Evolutionary conservation across 371 early-diverging fungal genomes (phyloP), one percentile per base, ranked within the genome.

Genomic region (Nematocida minor): DNA sequence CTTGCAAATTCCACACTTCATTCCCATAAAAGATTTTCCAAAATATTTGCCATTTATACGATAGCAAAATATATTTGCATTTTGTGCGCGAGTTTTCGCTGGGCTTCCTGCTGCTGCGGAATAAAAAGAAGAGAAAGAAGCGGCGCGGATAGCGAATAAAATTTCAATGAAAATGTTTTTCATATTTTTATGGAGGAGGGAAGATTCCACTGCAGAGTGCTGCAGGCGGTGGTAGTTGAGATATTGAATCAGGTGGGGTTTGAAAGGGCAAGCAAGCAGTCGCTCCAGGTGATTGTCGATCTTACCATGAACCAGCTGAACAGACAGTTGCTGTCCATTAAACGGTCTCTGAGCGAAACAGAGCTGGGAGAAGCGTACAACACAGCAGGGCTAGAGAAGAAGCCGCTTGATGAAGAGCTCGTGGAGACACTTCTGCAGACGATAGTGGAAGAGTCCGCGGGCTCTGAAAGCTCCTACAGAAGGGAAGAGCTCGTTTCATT

Each of bases 1-100:
- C 34, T 48, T 54, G 81, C 85, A 85, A 49, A 82, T 83, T 4
- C 32, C 55, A 66, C 85, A 85, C 41, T 63, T 66, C 71, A 70
- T 70, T 31, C 47, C 31, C 25, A n/a, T 66, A 66, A 66, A 70
- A 70, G n/a, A 29, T 38, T 70, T 62, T 70, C 36, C 60, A 34
- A 46, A 46, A 46, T 46, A 46, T 14, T 46, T 46, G 0, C 46
- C 46, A 46, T 14, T 0, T 46, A 46, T 46, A 46, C 20, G 14
- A 46, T 46, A 46, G 46, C 46, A 16, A 46, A n/a, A n/a, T n/a
- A n/a, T n/a, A n/a, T n/a, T n/a, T n/a, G n/a, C n/a, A n/a, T n/a
- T n/a, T n/a, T n/a, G n/a, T n/a, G n/a, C n/a, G n/a, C n/a, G 16
- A 16, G n/a, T 46, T 46, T 46, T 46, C n/a, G n/a, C n/a, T 46